Evolutionary conservation across 2,329 filamentous ascomycete genomes (phyloP).

Genomic region (Alternaria conjuncta): DNA sequence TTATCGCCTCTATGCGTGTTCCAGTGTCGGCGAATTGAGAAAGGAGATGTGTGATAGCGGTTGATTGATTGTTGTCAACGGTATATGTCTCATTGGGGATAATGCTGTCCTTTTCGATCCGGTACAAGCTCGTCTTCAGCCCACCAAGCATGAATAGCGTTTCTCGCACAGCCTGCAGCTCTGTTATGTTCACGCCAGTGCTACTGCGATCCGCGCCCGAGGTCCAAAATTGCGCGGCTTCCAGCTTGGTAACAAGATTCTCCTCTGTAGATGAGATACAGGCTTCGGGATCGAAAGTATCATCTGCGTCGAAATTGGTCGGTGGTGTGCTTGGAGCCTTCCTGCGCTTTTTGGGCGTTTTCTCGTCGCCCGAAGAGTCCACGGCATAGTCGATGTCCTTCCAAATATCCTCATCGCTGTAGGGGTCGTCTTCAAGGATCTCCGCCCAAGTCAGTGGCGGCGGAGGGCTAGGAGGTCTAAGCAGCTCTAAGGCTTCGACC

Average conservation of each 20-base stretch:
- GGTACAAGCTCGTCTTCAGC: slow-evolving; percentile 75
- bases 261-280: slow-evolving; percentile 40
- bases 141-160: slow-evolving; percentile 85
- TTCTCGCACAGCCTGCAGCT: slow-evolving; percentile 77
- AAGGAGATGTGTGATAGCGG: slow-evolving; percentile 48
- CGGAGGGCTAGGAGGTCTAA: slow-evolving; percentile 56
- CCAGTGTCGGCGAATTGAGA: slow-evolving; percentile 58
- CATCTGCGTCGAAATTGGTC: slow-evolving; percentile 49
- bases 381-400: slow-evolving; percentile 69
- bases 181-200: slow-evolving; percentile 60
- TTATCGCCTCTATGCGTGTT: slow-evolving; percentile 54
- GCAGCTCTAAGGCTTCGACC: slow-evolving; percentile 66
- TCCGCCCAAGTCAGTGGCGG: slow-evolving; percentile 76
- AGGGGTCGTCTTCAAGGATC: slow-evolving; percentile 76
- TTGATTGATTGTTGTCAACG: slow-evolving; percentile 47
- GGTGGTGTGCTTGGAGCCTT: slow-evolving; percentile 35
- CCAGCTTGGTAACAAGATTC: slow-evolving; percentile 46
- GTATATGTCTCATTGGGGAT: slow-evolving; percentile 48
- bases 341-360: slow-evolving; percentile 38
- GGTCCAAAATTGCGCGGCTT: slow-evolving; percentile 58
- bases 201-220: slow-evolving; percentile 10
- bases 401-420: slow-evolving; percentile 75
- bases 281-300: slow-evolving; percentile 42
- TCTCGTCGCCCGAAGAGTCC: slow-evolving; percentile 69
- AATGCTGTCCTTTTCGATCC: slow-evolving; percentile 39